Conservation (phyloP, 2,329 filamentous ascomycete species). For the Dactylellina haptotyla region DNA sequence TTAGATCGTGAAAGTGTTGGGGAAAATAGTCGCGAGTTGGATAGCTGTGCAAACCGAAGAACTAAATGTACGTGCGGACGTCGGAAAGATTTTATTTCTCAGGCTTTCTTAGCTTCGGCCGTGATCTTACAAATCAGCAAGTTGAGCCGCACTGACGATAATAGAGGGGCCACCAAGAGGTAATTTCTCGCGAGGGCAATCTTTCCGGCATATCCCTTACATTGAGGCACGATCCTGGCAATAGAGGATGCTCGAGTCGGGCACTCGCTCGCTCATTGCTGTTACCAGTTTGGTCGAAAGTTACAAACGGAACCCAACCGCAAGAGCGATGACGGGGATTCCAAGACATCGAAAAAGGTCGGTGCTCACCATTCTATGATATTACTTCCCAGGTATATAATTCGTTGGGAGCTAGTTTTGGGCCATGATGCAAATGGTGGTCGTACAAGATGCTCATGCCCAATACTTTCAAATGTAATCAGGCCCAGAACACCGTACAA, state of each 20-base stretch:
- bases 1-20: not conserved
- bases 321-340: constrained; percentile 8
- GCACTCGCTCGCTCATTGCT: not conserved
- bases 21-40: too few relatives aligned
- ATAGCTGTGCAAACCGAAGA: too few relatives aligned
- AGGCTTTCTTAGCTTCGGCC: constrained; percentile 7
- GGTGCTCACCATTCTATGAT: constrained; percentile 6
- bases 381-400: constrained; percentile 1
- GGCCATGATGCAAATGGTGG: constrained; percentile 1
- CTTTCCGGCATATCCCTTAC: constrained; percentile 6
- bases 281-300: not conserved
- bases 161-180: not conserved
- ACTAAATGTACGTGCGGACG: too few relatives aligned
- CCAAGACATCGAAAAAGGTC: not conserved
- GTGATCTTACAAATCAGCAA: constrained; percentile 18
- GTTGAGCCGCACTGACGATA: constrained; percentile 1
- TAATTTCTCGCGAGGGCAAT: constrained; percentile 25
- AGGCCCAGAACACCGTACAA: constrained; percentile 33
- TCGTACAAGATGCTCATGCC: constrained; percentile 15
- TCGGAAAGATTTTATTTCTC: constrained; percentile 21
- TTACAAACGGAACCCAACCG: not conserved
- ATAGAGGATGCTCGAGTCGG: not conserved
- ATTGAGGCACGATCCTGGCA: not conserved
- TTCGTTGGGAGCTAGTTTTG: not conserved
- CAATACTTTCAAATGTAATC: constrained; percentile 1